A percentile compares a stretch with the other conserved stretches of the same genome.
Conservation (phyloP, 345 rosid species). For the Euphorbia tirucalli region DNA sequence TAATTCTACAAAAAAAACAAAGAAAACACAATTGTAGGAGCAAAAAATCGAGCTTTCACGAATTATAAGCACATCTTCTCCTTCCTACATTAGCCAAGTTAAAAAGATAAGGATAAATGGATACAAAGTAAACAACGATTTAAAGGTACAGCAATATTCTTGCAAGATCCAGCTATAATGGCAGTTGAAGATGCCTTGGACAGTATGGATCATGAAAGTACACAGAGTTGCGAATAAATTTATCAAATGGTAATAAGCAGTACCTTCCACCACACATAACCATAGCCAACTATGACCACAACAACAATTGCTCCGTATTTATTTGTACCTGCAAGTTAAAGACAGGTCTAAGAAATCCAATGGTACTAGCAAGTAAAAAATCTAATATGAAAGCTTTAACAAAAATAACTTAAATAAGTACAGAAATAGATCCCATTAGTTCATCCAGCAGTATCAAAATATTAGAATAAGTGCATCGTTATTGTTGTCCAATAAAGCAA, state of each 20-base stretch:
- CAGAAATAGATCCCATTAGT: neutral
- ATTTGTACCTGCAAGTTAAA: constrained; percentile 48
- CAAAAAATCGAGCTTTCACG: too few species aligned
- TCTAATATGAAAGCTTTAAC: neutral
- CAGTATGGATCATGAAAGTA: neutral
- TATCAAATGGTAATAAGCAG: neutral
- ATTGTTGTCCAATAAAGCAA: neutral
- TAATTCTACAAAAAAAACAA: too few species aligned
- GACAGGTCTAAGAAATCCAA: neutral
- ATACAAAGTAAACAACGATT: too few species aligned
- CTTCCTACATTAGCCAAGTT: too few species aligned
- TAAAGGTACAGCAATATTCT: too few species aligned
- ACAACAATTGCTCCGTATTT: constrained; percentile 51
- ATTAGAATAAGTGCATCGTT: neutral
- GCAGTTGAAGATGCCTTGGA: too few species aligned
- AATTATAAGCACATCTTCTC: too few species aligned
- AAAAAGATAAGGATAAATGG: too few species aligned
- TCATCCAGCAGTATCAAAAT: neutral
- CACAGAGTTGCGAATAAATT: neutral
- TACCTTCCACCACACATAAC: constrained; percentile 90
- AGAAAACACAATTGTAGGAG: too few species aligned
- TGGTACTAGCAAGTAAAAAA: constrained; percentile 1
- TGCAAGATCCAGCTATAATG: neutral
- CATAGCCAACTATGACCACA: constrained; percentile 57
- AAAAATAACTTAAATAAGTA: neutral